Percentiles rank a stretch among this genome's conserved stretches.
Conservation (phyloP, 2,329 filamentous ascomycete species). For the Aspergillus fijiensis region DNA sequence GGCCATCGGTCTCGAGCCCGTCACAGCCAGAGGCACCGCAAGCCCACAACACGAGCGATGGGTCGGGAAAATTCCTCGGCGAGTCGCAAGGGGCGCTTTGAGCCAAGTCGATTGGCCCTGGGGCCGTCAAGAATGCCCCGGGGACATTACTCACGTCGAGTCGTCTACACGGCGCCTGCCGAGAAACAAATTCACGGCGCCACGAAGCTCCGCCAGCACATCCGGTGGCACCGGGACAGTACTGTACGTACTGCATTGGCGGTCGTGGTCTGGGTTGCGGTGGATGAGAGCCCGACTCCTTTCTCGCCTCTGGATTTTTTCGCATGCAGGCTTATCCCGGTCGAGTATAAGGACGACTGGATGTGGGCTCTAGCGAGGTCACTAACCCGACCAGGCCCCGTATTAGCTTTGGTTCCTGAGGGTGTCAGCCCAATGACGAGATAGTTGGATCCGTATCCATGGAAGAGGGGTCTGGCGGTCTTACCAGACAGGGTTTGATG, state of each 20-base stretch:
- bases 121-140: conserved; percentile 4
- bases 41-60: conserved; percentile 5
- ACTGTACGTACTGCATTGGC: background rate
- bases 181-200: background rate
- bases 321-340: background rate
- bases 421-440: background rate
- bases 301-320: conserved; percentile 1
- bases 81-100: conserved; percentile 20
- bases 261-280: background rate
- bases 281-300: conserved; percentile 1
- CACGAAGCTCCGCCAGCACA: conserved; percentile 3
- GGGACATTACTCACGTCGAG: conserved; percentile 3
- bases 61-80: conserved; percentile 10
- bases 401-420: conserved; percentile 6
- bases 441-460: background rate
- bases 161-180: conserved; percentile 1
- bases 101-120: conserved; percentile 8
- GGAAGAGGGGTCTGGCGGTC: background rate
- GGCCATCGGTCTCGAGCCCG: background rate
- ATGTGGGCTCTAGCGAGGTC: background rate
- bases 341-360: background rate
- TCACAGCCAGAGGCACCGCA: conserved; percentile 4
- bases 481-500: background rate
- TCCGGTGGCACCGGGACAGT: background rate
- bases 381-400: background rate